phyloP scores from a whole-genome alignment of 1,284 basidiomycete species.

The Tilletiaria anomala region DNA sequence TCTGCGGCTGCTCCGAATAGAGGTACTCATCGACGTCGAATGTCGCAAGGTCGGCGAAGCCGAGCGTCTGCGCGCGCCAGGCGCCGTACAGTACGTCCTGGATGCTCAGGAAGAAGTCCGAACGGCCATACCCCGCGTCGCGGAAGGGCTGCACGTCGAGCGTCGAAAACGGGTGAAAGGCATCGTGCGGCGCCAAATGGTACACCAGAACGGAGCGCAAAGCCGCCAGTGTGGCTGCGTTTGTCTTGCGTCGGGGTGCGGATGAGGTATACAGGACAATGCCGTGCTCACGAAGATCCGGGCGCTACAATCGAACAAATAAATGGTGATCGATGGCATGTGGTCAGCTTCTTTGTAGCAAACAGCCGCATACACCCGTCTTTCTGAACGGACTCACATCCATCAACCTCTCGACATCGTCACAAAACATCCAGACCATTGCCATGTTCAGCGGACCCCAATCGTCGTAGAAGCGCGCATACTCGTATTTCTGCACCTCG shows the following conservation, averaged over 20 bases:
- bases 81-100: constrained; percentile 76
- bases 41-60: constrained; percentile 76
- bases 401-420: constrained; percentile 73
- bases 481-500: too few species aligned
- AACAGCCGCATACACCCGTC: too few species aligned
- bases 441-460: constrained; percentile 53
- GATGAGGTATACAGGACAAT: constrained; percentile 79
- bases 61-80: constrained; percentile 80
- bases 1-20: constrained; percentile 51
- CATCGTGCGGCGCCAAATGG: constrained; percentile 80
- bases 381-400: too few species aligned
- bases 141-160: constrained; percentile 53
- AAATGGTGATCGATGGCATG: constrained; percentile 8
- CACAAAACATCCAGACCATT: constrained; percentile 58
- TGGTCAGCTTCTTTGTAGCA: too few species aligned
- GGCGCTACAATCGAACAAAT: constrained; percentile 28
- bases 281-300: constrained; percentile 54
- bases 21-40: constrained; percentile 75
- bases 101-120: constrained; percentile 81
- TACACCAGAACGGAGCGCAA: constrained; percentile 82
- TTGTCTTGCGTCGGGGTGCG: constrained; percentile 74
- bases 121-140: constrained; percentile 81
- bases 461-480: constrained; percentile 60
- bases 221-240: constrained; percentile 78
- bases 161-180: constrained; percentile 56